Evolutionary conservation across 768 basidiomycete species (phyloP), one percentile per base, ranked within the genome.

Genomic region (Leccinum arenicola): DNA sequence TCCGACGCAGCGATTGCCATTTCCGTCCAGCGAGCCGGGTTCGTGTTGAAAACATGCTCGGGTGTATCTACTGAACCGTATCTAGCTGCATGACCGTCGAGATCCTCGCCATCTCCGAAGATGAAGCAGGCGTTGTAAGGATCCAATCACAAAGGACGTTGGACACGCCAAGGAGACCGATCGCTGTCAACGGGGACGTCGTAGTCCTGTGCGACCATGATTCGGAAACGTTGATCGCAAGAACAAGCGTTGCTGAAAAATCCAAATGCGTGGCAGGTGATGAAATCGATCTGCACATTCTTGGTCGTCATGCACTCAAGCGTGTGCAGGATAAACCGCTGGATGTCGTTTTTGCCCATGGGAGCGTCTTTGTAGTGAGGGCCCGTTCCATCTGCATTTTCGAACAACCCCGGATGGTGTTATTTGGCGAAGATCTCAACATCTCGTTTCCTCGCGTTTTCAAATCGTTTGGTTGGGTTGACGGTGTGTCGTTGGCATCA

Each of bases 381-480:
- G 84, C 84, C 8, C 81, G 80, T 12, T 84, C 84, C 1, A 71
- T 88, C 4, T 77, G 82, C 57, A 74, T 86, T 8, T 89, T 87
- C 58, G 74, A 77, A 2, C 70, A 75, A 15, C 85, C 86, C 0
- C 61, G 57, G 2, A 75, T 86, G 29, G 61, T 59, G 8, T 36
- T 63, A 25, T 61, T 61, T 9, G 61, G 56, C 1, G 47, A 63
- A 7, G 27, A 61, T 29, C 66, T 68, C 12, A 53, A 63, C 33
- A 55, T 54, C 4, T 54, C 58, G 4, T 57, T 73, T 0, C 77
- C 81, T 55, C 54, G 65, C 1, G 74, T 80, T 1, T 66, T 78
- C 40, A 79, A 78, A 1, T 82, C 82, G 3, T 87, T 87, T 63
- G 86, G 87, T 15, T 88, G 86, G 87, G 80, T 87, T 14, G 87